Evolutionary conservation across 805 yeast species (phyloP), one percentile per base, ranked within the genome.

Genomic region (Candida ponderosae): DNA sequence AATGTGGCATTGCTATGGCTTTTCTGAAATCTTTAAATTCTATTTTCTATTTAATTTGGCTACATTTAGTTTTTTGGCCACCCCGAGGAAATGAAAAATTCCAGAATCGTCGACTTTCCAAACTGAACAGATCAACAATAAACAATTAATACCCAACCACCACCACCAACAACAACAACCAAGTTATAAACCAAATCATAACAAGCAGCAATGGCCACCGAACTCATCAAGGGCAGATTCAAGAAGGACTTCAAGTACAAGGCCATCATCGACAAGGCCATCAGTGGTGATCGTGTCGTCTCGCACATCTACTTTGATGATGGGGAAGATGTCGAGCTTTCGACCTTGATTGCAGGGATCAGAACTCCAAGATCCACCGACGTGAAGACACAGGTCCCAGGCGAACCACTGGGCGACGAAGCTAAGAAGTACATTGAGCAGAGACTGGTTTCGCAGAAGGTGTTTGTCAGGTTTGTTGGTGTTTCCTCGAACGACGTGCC

Each of bases 271-370:
- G 95, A 86, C 59, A 77, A 72, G 49, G 93, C 81, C 24, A 68
- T 84, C 41, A 65, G 79, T 43, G 96, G 95, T 34, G 95, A 86
- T 59, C 65, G 95, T 34, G 57, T 85, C n/a, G 62, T 80, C 29
- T 72, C 75, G 11, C 72, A 94, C 30, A 45, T 77, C 38, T 49
- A 74, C 34, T 60, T 74, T 23, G 65, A 63, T 40, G 59, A 65
- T 34, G 58, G 59, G n/a, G 57, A 59, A 30, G 93, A 83, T 41
- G 72, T 69, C 31, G 68, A 73, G 21, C 63, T 77, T 21, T 79
- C 81, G 10, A 70, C 81, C 23, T 54, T 80, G 29, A 60, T 86
- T 43, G 93, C 93, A 3, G 96, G 95, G 33, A 61, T 83, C 41
- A 73, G 74, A 47, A 56, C 79, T 18, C 94, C 94, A 37, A 68